Percentiles rank a stretch among this genome's conserved stretches.
Evolutionary conservation across 2,329 filamentous ascomycete species (phyloP).

Genomic region (Fusarium poae): DNA sequence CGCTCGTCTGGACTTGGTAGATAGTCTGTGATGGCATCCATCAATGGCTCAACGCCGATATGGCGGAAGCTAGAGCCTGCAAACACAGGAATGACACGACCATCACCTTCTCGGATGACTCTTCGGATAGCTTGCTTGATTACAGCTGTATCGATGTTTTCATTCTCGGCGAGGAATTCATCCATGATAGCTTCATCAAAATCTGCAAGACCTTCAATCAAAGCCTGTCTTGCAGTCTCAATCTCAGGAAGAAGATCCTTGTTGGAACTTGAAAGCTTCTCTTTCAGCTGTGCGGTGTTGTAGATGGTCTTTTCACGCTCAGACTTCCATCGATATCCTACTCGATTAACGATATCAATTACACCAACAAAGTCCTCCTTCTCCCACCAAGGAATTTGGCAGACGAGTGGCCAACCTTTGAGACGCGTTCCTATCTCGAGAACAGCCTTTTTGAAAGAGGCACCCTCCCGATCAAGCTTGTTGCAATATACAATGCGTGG

Average conservation of each 20-base stretch:
- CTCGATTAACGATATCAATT: conserved; percentile 82
- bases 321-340: conserved; percentile 78
- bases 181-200: conserved; percentile 90
- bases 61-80: conserved; percentile 94
- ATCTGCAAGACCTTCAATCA: conserved; percentile 88
- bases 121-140: conserved; percentile 81
- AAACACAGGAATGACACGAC: conserved; percentile 85
- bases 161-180: conserved; percentile 81
- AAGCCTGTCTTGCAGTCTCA: conserved; percentile 77
- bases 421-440: conserved; percentile 86
- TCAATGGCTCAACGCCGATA: conserved; percentile 90
- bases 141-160: conserved; percentile 76
- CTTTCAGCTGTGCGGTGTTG: conserved; percentile 48
- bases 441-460: conserved; percentile 84
- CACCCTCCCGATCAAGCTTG: conserved; percentile 82
- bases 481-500: conserved; percentile 84
- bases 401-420: conserved; percentile 87
- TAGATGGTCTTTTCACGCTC: conserved; percentile 57
- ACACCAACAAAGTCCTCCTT: conserved; percentile 85
- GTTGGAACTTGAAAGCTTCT: conserved; percentile 59
- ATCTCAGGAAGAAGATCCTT: conserved; percentile 75
- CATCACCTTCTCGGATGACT: conserved; percentile 75
- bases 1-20: conserved; percentile 85
- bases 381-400: conserved; percentile 95
- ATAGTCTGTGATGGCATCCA: conserved; percentile 90